A percentile compares a stretch with the other conserved stretches of the same genome.
Conservation (phyloP, 768 basidiomycete species). For the Leccinum variicolor region DNA sequence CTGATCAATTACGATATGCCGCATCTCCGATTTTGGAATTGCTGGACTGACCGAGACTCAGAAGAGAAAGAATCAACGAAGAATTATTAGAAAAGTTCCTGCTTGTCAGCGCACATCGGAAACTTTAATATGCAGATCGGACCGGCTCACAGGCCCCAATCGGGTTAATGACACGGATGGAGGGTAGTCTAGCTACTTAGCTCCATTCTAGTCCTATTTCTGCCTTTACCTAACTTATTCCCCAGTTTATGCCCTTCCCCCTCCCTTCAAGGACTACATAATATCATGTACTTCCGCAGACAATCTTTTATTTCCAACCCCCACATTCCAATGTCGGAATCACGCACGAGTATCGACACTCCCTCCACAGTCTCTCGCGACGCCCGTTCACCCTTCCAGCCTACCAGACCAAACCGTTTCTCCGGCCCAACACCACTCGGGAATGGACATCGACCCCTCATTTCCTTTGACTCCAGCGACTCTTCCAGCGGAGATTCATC, state of each 20-base stretch:
- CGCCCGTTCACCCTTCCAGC: background rate
- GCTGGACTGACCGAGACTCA: too few relatives aligned
- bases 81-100: background rate
- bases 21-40: background rate
- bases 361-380: background rate
- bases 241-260: conserved; percentile 2
- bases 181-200: background rate
- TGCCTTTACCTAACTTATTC: conserved; percentile 1
- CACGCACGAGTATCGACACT: background rate
- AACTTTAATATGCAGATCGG: background rate
- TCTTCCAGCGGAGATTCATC: conserved; percentile 8
- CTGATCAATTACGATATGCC: background rate
- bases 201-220: background rate
- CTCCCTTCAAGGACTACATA: conserved; percentile 11
- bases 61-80: too few relatives aligned
- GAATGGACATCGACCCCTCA: background rate
- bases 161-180: background rate
- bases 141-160: background rate
- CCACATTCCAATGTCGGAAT: background rate
- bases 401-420: background rate
- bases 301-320: background rate
- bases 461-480: conserved; percentile 14
- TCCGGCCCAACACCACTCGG: background rate
- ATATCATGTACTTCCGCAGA: background rate
- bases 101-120: background rate